These are phyloP conservation scores for Cylindrodendrum hubeiense DNA, from an alignment of 2,329 filamentous ascomycete genomes.

Conservation along the genomic window DNA sequence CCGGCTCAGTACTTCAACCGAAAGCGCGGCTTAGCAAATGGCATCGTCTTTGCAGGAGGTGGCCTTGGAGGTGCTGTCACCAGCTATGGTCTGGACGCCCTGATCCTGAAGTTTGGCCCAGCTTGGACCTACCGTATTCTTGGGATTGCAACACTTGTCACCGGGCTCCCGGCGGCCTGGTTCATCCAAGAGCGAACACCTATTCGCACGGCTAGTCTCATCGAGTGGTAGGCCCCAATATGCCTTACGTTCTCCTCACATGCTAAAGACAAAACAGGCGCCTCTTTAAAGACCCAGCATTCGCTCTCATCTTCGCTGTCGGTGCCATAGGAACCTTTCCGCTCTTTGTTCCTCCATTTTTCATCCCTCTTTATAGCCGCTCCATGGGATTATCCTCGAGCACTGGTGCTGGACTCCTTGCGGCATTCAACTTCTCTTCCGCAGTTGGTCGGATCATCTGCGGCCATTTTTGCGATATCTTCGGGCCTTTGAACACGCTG, in stretches of 20 bases:
- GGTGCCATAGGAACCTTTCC: constrained; percentile 70
- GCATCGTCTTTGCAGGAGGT: constrained; percentile 65
- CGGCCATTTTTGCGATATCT: constrained; percentile 64
- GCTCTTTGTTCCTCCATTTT: constrained; percentile 72
- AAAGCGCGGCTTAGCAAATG: constrained; percentile 67
- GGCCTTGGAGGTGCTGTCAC: constrained; percentile 68
- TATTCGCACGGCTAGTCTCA: constrained; percentile 42
- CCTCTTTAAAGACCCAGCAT: constrained; percentile 65
- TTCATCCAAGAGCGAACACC: constrained; percentile 61
- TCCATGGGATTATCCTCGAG: constrained; percentile 66
- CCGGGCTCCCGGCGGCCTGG: constrained; percentile 67
- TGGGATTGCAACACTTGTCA: constrained; percentile 63
- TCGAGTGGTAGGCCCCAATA: constrained; percentile 60
- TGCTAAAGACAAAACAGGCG: constrained; percentile 48
- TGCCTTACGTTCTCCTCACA: not conserved
- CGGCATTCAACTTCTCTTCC: constrained; percentile 72
- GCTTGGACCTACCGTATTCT: constrained; percentile 67
- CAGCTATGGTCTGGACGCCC: constrained; percentile 60
- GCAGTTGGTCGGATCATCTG: constrained; percentile 68
- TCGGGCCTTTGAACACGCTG: constrained; percentile 69
- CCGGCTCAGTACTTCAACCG: constrained; percentile 65
- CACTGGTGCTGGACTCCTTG: constrained; percentile 68
- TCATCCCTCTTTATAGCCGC: constrained; percentile 67
- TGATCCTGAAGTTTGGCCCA: constrained; percentile 59
- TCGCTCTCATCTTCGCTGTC: constrained; percentile 65